Evolutionary conservation across 2,329 filamentous ascomycete species (phyloP), one percentile per base, ranked within the genome.

Genomic region (Onygenales sp.): DNA sequence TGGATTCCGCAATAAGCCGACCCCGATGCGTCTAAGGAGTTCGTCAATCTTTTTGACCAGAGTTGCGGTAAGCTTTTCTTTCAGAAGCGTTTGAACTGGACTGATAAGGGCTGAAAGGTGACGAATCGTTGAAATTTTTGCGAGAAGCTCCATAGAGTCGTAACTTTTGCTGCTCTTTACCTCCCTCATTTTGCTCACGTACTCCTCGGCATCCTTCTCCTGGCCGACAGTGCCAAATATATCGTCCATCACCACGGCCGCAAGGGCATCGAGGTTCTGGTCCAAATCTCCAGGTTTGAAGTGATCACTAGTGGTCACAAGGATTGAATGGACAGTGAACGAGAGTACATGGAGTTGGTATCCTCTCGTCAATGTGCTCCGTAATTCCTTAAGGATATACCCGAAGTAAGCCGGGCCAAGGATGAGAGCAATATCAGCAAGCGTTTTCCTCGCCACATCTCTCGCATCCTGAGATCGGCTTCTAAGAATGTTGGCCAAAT

Each of bases 101-200:
- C 78, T 78, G 50, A 96, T 78, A 3, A 98, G 80, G 49, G 85
- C 81, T 47, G 85, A 83, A 5, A 97, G 78, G 54, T 84, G 82
- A 50, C 72, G 76, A 27, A 96, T 77, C 1, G 90, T 92, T 1
- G 89, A 85, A 47, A 85, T 90, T 64, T 85, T 88, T 31, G 93
- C 87, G 59, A 97, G 78, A 13, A 97, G 77, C 68, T 97, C 92
- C 85, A 97, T 94, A 0, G 93, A 95, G 66, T 98, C 94, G 64
- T 91, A 95, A 66, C 91, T 96, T 76, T 97, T 98, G 76, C 88
- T 96, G 69, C 88, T 93, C 75, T 95, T 97, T 54, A 98, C 86
- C 72, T 98, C 93, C 70, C 94, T 95, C 85, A 94, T 96, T 69
- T 92, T 87, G 66, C 84, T 95, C 53, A 86, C 85, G 67, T 98